Evolutionary conservation across 2,329 filamentous ascomycete species (phyloP).

Genomic region (Annulohypoxylon truncatum): DNA sequence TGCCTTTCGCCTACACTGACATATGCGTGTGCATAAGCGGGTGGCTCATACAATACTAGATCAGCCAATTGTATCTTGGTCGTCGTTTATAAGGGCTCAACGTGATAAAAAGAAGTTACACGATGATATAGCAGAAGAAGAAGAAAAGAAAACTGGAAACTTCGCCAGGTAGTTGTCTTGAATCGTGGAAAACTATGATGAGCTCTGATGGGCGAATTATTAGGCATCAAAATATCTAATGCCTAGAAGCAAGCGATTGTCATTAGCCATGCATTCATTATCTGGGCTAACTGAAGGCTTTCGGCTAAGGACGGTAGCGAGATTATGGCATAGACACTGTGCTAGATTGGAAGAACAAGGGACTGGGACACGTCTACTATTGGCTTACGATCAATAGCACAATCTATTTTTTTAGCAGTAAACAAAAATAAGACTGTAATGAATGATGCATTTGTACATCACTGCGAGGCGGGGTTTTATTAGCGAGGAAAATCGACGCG

Average conservation of each 20-base stretch:
- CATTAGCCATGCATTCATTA: background rate
- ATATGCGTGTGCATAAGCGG: background rate
- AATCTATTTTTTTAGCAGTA: background rate
- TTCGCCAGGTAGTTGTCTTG: background rate
- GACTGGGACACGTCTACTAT: background rate
- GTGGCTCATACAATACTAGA: slow-evolving; percentile 3
- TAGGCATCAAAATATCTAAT: background rate
- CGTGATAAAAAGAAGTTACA: background rate
- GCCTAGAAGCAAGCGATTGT: background rate
- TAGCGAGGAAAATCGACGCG: slow-evolving; percentile 9
- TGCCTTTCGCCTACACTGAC: background rate
- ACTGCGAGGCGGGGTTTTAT: slow-evolving; percentile 11
- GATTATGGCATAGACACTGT: background rate
- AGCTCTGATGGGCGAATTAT: no score
- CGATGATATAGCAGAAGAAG: no score
- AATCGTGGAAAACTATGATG: no score
- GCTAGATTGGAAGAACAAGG: background rate
- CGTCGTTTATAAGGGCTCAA: background rate
- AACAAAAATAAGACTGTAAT: background rate
- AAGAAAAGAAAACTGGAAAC: background rate
- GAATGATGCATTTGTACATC: background rate
- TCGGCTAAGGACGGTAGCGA: background rate
- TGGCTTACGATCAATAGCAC: background rate
- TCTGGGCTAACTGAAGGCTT: no score
- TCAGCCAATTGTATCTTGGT: background rate